Conservation (phyloP, 768 basidiomycete genomes). For the Pleurotus pulmonarius region DNA sequence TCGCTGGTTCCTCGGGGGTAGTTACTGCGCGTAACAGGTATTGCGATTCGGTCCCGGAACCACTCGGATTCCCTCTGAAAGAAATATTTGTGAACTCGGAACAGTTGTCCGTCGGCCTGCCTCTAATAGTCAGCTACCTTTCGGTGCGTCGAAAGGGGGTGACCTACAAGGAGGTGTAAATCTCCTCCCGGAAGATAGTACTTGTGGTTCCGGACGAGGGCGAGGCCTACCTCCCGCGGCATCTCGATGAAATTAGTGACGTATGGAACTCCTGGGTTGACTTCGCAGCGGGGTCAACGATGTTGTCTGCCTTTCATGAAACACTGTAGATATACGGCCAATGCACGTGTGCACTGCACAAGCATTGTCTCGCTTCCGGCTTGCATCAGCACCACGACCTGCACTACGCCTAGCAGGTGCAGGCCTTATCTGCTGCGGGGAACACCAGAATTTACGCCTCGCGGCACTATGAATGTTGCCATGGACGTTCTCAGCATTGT, state of each 20-base stretch:
- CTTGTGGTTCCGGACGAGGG: not conserved
- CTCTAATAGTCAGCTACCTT: no score
- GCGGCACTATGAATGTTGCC: no score
- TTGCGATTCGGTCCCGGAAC: conserved; percentile 36
- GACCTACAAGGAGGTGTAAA: conserved; percentile 2
- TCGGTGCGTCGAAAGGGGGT: no score
- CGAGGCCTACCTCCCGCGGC: not conserved
- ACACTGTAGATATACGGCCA: not conserved
- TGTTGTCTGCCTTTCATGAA: no score
- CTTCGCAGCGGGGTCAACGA: not conserved
- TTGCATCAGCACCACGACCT: not conserved
- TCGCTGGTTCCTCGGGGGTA: conserved; percentile 34
- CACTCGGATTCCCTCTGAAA: conserved; percentile 56
- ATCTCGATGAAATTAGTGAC: not conserved
- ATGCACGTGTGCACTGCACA: not conserved
- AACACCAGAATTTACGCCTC: not conserved
- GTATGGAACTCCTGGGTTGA: not conserved
- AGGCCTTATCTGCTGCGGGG: not conserved
- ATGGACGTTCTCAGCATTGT: no score
- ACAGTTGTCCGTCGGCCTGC: conserved; percentile 57
- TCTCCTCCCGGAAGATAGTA: conserved; percentile 6
- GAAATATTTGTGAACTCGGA: conserved; percentile 58
- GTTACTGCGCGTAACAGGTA: conserved; percentile 26
- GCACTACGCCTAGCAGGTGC: not conserved
- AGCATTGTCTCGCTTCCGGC: not conserved